Evolutionary conservation across 495 filamentous ascomycete species (phyloP).

Genomic region (Cenococcum geophilum): DNA sequence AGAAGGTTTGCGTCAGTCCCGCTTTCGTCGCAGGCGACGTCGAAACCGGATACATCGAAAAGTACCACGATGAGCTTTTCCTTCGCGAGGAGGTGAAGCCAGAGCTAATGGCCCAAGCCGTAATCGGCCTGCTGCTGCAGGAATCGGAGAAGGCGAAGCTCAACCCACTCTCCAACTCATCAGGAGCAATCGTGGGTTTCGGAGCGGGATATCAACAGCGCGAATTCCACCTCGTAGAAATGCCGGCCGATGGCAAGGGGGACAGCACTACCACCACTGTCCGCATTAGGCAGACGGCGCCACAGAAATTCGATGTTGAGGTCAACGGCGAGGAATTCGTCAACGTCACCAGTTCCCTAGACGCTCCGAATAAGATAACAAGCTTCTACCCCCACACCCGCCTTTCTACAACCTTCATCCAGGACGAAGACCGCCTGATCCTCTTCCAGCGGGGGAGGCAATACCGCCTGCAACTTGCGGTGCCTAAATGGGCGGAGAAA

Average conservation of each 20-base stretch:
- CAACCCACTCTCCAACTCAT: slow-evolving; percentile 21
- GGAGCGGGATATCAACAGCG: slow-evolving; percentile 49
- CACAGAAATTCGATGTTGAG: slow-evolving; percentile 57
- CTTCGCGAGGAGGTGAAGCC: slow-evolving; percentile 14
- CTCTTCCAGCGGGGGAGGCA: slow-evolving; percentile 79
- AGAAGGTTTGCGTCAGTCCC: slow-evolving; percentile 69
- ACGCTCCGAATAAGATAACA: slow-evolving; percentile 41
- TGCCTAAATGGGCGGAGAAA: slow-evolving; percentile 78
- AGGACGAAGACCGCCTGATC: slow-evolving; percentile 61
- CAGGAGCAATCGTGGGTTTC: slow-evolving; percentile 45
- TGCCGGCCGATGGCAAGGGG: slow-evolving; percentile 42
- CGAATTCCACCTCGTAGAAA: slow-evolving; percentile 51
- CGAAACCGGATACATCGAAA: slow-evolving; percentile 93
- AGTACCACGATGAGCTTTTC: slow-evolving; percentile 62
- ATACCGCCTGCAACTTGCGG: slow-evolving; percentile 59
- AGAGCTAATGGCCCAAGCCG: slow-evolving; percentile 66
- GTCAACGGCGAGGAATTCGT: slow-evolving; percentile 50
- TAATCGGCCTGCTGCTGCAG: slow-evolving; percentile 58
- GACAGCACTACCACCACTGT: slow-evolving; percentile 41
- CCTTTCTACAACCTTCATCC: slow-evolving; percentile 72
- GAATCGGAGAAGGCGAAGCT: slow-evolving; percentile 31
- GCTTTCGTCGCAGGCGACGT: slow-evolving; percentile 84
- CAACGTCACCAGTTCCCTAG: slow-evolving; percentile 41
- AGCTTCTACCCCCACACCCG: slow-evolving; percentile 57
- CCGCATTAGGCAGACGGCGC: slow-evolving; percentile 56